Conservation (phyloP, 192 early-diverging fungal genomes). For the Coemansia sp. region DNA sequence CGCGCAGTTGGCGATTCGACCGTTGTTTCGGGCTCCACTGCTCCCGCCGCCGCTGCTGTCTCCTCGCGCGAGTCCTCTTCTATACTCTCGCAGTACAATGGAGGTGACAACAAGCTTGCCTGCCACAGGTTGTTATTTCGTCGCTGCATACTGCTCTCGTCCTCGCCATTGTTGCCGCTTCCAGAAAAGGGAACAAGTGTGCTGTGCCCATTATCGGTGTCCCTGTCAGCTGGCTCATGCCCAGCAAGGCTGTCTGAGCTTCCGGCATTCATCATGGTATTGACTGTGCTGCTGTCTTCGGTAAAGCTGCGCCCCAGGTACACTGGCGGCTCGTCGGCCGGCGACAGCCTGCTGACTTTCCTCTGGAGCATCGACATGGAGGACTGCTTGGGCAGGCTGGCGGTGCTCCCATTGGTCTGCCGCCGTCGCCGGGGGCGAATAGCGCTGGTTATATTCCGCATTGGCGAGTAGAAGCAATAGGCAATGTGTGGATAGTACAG, state of each 20-base stretch:
- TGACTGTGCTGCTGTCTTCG: background rate
- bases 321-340: background rate
- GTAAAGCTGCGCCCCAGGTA: constrained; percentile 1
- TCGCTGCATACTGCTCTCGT: background rate
- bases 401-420: constrained; percentile 8
- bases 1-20: background rate
- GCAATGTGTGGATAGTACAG: background rate
- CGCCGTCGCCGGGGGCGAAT: constrained; percentile 36
- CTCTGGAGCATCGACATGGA: background rate
- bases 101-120: background rate
- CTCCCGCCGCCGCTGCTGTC: background rate
- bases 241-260: background rate
- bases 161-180: background rate
- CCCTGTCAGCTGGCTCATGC: background rate
- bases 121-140: background rate
- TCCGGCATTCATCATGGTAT: background rate
- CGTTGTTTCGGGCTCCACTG: background rate
- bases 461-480: background rate
- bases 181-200: background rate
- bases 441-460: constrained; percentile 37
- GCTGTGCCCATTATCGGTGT: background rate
- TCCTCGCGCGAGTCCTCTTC: constrained; percentile 3
- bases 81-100: constrained; percentile 2
- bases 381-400: background rate
- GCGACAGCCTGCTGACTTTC: background rate